Base-by-base conservation (phyloP, 768 basidiomycete genomes). In the Agrocybe pediades region DNA sequence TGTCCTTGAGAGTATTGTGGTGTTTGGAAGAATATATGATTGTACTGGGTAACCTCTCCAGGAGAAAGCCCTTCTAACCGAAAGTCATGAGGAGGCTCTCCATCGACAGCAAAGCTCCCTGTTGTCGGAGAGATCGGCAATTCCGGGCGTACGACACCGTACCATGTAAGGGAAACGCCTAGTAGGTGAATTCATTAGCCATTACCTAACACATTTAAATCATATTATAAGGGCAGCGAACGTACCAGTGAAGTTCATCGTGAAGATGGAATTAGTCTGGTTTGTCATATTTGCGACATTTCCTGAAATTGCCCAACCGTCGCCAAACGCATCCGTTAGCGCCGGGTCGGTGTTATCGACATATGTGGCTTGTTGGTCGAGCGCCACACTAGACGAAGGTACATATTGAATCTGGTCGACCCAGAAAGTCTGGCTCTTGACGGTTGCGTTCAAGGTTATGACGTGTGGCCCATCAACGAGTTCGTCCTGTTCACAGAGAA, bases 361-460 rank as follows among this genome's bases (percentile, higher is more conserved):
- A 7, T 56, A 17, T n/a, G 62, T 49, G 5, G 56, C 46, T 27
- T 46, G 36, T 2, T 49, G 41, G 23, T 57, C 51, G 13, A 55
- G 30, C 7, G 53, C 24, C 5, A 56, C 53, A 26, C 36, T 46
- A 8, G 59, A 16, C 33, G 33, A 36, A 36, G 42, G 24, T 3
- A 61, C 61, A 42, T 69, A 72, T 17, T 60, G 44, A 21, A 70
- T 53, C 1, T 54, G 47, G 52, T 70, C 71, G 17, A 70, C 49
- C 62, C 68, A 72, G 54, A 70, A 69, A 1, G 67, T 60, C 39
- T 65, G 60, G 15, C 60, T 54, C 26, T 53, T 58, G 15, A 61
- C 61, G 15, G 62, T 61, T 19, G 63, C 65, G 15, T 67, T 64
- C 19, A 70, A 56, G 9, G 56, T 66, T 26, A 70, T 39, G 6